A percentile compares a stretch with the other conserved stretches of the same genome.
phyloP scores from a whole-genome alignment of 2,329 filamentous ascomycete genomes.

The Neocucurbitaria cava region DNA sequence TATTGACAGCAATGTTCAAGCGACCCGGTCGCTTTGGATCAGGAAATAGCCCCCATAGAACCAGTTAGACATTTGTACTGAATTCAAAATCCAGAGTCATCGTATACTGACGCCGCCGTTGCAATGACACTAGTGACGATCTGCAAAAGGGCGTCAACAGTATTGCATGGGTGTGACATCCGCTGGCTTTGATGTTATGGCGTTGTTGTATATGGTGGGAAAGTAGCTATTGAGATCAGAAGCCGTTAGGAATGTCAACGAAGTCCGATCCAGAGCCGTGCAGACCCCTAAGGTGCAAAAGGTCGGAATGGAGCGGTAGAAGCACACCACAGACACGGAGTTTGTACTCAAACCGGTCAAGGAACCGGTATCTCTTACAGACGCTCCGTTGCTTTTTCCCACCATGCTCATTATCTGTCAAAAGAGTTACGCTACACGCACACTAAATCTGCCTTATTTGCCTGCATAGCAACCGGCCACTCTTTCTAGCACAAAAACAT shows the following conservation, averaged over 20 bases:
- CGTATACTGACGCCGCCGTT: not conserved
- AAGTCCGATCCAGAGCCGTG: not conserved
- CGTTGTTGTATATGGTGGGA: too few species aligned
- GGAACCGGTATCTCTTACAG: not conserved
- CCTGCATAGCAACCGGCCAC: not conserved
- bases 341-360: conserved; percentile 4
- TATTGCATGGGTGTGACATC: too few species aligned
- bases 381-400: not conserved
- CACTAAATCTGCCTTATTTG: not conserved
- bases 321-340: not conserved
- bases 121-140: too few species aligned
- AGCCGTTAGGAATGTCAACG: too few species aligned
- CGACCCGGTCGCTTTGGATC: not conserved
- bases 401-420: not conserved
- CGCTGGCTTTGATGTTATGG: too few species aligned
- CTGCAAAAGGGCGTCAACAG: too few species aligned
- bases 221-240: too few species aligned
- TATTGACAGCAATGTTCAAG: not conserved
- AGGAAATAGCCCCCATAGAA: not conserved
- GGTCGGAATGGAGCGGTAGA: not conserved
- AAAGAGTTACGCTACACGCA: not conserved
- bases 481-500: not conserved
- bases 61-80: not conserved
- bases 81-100: not conserved
- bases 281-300: not conserved